A percentile compares a stretch with the other conserved stretches of the same genome.
phyloP scores from a whole-genome alignment of 2,329 filamentous ascomycete genomes.

The Metarhizium humberi region DNA sequence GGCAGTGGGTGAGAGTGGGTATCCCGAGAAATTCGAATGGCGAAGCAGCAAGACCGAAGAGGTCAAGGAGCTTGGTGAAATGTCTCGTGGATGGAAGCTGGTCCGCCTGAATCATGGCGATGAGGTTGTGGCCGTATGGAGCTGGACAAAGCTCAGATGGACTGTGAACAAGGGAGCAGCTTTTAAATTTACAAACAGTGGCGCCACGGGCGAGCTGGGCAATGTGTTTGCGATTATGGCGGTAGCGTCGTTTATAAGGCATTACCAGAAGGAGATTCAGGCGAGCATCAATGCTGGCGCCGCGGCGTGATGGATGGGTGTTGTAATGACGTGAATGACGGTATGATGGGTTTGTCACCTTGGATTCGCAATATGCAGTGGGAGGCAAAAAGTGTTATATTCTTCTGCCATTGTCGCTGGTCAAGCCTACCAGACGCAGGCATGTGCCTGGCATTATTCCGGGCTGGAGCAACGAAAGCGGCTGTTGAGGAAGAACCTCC shows the following conservation, averaged over 20 bases:
- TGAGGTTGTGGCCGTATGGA: slow-evolving; percentile 34
- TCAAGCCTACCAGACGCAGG: too few relatives aligned
- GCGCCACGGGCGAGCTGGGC: slow-evolving; percentile 27
- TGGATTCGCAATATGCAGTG: too few relatives aligned
- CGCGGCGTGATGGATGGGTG: background rate
- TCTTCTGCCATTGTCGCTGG: too few relatives aligned
- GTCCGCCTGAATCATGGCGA: slow-evolving; percentile 17
- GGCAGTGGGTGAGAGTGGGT: slow-evolving; percentile 19
- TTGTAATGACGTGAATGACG: too few relatives aligned
- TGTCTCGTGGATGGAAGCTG: slow-evolving; percentile 31
- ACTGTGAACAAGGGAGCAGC: slow-evolving; percentile 19
- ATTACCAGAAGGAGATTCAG: slow-evolving; percentile 7
- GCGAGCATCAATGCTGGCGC: background rate
- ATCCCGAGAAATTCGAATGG: slow-evolving; percentile 30
- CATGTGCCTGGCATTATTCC: too few relatives aligned
- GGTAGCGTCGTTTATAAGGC: slow-evolving; percentile 20
- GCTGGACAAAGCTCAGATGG: slow-evolving; percentile 3
- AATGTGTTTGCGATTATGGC: slow-evolving; percentile 34
- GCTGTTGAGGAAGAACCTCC: too few relatives aligned
- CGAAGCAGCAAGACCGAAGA: slow-evolving; percentile 26
- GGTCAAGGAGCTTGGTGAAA: slow-evolving; percentile 21
- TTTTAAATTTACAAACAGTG: slow-evolving; percentile 31
- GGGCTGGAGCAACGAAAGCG: too few relatives aligned
- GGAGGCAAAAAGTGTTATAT: too few relatives aligned
- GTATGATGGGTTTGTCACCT: too few relatives aligned